A percentile compares a stretch with the other conserved stretches of the same genome.
Conservation (phyloP, 2,329 filamentous ascomycete species). For the Alternaria sp. region DNA sequence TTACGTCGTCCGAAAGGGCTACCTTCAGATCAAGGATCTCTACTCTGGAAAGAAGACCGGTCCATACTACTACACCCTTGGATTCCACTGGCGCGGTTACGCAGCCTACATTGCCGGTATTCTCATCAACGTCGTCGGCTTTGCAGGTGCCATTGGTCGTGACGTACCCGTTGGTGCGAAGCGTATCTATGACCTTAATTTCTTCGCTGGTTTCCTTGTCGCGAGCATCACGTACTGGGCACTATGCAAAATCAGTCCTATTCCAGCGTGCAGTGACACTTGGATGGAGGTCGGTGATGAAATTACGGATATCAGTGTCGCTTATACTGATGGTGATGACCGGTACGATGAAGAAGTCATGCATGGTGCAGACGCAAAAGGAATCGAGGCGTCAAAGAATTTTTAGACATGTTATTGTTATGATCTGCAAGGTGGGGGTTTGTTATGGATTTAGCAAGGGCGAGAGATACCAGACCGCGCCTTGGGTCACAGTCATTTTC, state of each 20-base stretch:
- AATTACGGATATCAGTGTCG: conserved; percentile 38
- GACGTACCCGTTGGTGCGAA: conserved; percentile 78
- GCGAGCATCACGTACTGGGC: conserved; percentile 72
- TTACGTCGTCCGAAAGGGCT: conserved; percentile 84
- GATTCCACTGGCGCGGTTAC: conserved; percentile 86
- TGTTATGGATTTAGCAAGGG: neutral
- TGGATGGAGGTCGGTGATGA: conserved; percentile 79
- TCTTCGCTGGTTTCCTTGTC: conserved; percentile 84
- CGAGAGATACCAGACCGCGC: conserved; percentile 19
- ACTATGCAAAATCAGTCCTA: conserved; percentile 73
- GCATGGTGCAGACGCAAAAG: conserved; percentile 29
- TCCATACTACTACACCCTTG: conserved; percentile 77
- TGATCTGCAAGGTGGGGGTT: neutral
- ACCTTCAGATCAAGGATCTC: conserved; percentile 78
- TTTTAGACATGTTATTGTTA: conserved; percentile 12
- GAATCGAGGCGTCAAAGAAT: conserved; percentile 20
- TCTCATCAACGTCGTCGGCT: conserved; percentile 89
- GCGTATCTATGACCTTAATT: conserved; percentile 92
- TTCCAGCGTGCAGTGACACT: conserved; percentile 75
- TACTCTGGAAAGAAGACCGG: conserved; percentile 74
- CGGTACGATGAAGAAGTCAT: conserved; percentile 41
- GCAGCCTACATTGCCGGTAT: conserved; percentile 84
- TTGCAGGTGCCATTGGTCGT: conserved; percentile 79
- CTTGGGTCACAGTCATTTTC: conserved; percentile 16
- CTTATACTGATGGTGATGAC: conserved; percentile 37